Evolutionary conservation across 805 yeast genomes (phyloP), one percentile per base, ranked within the genome.

Genomic region (Candida awuae): DNA sequence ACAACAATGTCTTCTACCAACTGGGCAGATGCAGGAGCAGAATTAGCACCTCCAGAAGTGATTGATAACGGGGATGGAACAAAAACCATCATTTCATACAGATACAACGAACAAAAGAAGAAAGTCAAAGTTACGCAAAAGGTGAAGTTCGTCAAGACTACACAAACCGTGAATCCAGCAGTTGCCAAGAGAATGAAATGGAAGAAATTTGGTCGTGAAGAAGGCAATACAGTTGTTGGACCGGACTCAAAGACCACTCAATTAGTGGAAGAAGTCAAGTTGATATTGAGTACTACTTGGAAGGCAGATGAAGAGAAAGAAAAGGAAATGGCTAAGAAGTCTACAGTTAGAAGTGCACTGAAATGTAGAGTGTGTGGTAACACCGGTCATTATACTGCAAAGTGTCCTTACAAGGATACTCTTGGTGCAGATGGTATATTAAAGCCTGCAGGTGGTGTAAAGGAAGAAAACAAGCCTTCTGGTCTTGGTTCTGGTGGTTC

Each of bases 331-430:
- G 68, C 67, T 44, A 65, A 66, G 52, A 71, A 71, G 53, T 67
- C 65, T 31, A 41, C 49, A 13, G 48, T 77, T 63, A 77, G 74
- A 55, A 72, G 56, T 32, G 66, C 68, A 40, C 66, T 66, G 39
- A 65, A 61, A 48, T 92, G 98, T 76, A 84, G 97, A 75, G 67
- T 73, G 39, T 92, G 99, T 81, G 84, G 83, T 45, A 96, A 95
- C 58, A 29, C 37, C 13, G 82, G 77, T 51, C 99, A 92, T 71
- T 84, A 80, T 74, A 84, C 97, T 30, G 68, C 86, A 61, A 80
- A 82, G 67, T 92, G 99, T 83, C 98, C 98, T 47, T 86, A 77
- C 75, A 88, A 84, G 68, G 94, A 82, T 54, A 83, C 92, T 28
- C 69, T 90, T 59, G 84, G 80, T 26, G 68, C 71, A 20, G 43